Evolutionary conservation across 1,284 basidiomycete genomes (phyloP).

Genomic region (Porogramme epimiltina): DNA sequence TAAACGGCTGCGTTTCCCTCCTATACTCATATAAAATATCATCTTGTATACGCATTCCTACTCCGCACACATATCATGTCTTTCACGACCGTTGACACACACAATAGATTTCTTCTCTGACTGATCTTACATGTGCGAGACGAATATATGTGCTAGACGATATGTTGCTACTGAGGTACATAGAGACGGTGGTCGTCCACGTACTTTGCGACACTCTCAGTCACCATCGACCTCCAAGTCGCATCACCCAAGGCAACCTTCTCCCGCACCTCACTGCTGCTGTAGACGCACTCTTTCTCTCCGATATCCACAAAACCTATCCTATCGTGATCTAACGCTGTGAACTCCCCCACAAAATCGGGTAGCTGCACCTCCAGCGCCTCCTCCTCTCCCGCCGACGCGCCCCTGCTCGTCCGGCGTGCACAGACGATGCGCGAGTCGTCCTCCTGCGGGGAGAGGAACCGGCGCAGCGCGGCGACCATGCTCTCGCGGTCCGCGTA

Average conservation of each 20-base stretch:
- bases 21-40: conserved; percentile 3
- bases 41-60: too few species aligned
- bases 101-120: background rate
- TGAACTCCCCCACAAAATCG: conserved; percentile 48
- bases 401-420: conserved; percentile 41
- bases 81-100: conserved; percentile 10
- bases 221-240: conserved; percentile 44
- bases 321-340: conserved; percentile 41
- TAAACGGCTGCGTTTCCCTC: conserved; percentile 22
- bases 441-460: conserved; percentile 62
- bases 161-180: background rate
- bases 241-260: conserved; percentile 41
- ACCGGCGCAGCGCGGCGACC: conserved; percentile 53
- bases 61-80: conserved; percentile 13
- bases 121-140: background rate
- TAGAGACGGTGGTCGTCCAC: conserved; percentile 58
- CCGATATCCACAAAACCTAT: conserved; percentile 66
- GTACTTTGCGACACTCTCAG: conserved; percentile 45
- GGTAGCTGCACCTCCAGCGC: conserved; percentile 35
- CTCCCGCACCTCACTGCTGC: conserved; percentile 74
- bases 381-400: conserved; percentile 25
- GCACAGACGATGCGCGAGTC: conserved; percentile 78
- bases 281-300: conserved; percentile 57
- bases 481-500: conserved; percentile 65
- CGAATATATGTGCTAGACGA: background rate